Evolutionary conservation across 495 filamentous ascomycete species (phyloP), one percentile per base, ranked within the genome.

Genomic region (Penicillium roqueforti): DNA sequence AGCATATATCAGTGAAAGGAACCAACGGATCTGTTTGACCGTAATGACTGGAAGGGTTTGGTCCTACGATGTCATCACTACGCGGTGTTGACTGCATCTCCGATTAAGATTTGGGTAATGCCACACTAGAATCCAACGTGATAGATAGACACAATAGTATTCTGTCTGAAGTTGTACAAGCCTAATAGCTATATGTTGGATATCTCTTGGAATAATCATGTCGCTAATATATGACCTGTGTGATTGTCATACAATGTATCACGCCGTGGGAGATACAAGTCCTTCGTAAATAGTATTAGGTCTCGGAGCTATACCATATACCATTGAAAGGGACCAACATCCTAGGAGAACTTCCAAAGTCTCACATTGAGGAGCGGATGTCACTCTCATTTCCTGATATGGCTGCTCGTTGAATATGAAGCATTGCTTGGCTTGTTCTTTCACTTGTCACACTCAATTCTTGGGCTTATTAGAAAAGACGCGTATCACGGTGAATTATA

Each of bases 61-160:
- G 9, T 41, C 42, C 16, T 29, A 49, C 50, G 51, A 63, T 60
- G 57, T 63, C 60, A 60, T 60, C 51, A 57, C 46, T 52, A 60
- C 54, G 57, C 46, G 50, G 41, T 44, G 25, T 41, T 57, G 57
- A 60, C 56, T 55, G 7, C 56, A 46, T 58, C 39, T 26, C 25
- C 43, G 5, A 34, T 20, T 20, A 9, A 51, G 18, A 14, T 5
- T 28, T 28, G 41, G 14, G 41, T 44, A 44, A 28, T 28, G 11
- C n/a, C 14, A 18, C 23, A n/a, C 39, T 34, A 5, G 31, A 14
- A 34, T 34, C 13, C 31, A 34, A 34, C 31, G 11, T 32, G 31
- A 34, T 14, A 34, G 13, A 14, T 14, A 34, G 13, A 14, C 6
- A 34, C 2, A 5, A 31, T 3, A 31, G 28, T 4, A 31, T 3